A percentile compares a stretch with the other conserved stretches of the same genome.
phyloP scores from a whole-genome alignment of 83 land plant species.

The Isoetes engelmannii region DNA sequence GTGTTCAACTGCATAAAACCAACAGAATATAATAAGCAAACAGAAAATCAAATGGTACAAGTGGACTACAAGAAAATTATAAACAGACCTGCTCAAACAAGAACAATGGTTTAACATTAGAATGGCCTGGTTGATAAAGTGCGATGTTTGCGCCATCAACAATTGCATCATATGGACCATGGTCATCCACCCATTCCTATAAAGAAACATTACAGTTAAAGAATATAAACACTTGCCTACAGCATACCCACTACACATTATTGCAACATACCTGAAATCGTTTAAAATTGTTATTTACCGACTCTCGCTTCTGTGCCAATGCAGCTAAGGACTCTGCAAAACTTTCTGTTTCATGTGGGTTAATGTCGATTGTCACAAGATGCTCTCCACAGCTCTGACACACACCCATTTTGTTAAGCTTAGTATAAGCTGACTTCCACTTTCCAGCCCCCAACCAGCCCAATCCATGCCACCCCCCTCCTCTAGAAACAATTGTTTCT shows the following conservation, averaged over 20 bases:
- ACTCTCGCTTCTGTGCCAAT: constrained; percentile 63
- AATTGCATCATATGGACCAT: constrained; percentile 73
- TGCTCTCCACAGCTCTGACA: constrained; percentile 66
- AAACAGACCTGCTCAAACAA: constrained; percentile 14
- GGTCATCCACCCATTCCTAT: constrained; percentile 78
- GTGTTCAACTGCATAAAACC: constrained; percentile 48
- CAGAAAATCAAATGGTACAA: constrained; percentile 5
- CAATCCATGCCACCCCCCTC: constrained; percentile 91
- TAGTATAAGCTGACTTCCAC: constrained; percentile 45
- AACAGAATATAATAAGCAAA: constrained; percentile 70
- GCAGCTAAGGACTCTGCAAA: constrained; percentile 72
- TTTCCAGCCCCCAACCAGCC: constrained; percentile 82
- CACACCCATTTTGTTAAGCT: constrained; percentile 46
- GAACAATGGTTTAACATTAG: constrained; percentile 21
- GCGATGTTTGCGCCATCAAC: constrained; percentile 9
- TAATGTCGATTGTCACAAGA: constrained; percentile 65
- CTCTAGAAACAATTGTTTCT: constrained; percentile 41
- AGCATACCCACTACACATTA: background rate
- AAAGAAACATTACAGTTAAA: background rate
- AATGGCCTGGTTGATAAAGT: background rate
- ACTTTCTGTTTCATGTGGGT: constrained; percentile 68
- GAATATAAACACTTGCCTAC: background rate
- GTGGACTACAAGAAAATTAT: background rate
- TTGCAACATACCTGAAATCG: constrained; percentile 53
- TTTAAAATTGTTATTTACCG: constrained; percentile 42